Evolutionary conservation across 345 rosid genomes (phyloP), one percentile per base, ranked within the genome.

Genomic region (Acer campestre): DNA sequence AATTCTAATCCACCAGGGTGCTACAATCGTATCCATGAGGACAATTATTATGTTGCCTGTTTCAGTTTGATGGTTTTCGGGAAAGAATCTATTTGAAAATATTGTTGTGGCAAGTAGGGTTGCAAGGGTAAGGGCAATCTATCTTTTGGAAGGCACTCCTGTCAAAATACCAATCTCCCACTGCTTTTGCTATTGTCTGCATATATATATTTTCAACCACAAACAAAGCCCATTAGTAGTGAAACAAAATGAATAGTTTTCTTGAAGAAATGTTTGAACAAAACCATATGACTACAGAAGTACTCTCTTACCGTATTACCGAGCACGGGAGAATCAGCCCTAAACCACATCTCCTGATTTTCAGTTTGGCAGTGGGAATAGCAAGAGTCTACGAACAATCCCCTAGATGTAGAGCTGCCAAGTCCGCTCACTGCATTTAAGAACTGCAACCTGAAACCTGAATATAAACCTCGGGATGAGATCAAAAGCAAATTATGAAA

Each of bases 91-190:
- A 90, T 66, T 82, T 80, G 64, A 85, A 84, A 72, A 80, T 85
- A 31, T 82, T 73, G 82, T 83, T 90, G 80, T 77, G 93, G 85
- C 99, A 95, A 74, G 94, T 90, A 3, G 97, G 97, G 82, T 95
- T 92, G 93, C 99, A 95, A 64, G 99, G 99, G 79, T 92, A 95
- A 61, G 98, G 87, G 68, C 98, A 95, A 83, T 95, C 99, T 31
- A 93, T 88, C 90, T 85, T 90, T 64, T 86, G 92, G 85, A 90
- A 91, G n/a, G 80, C 79, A 49, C 4, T 86, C 67, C 95, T 82
- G 70, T 86, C 97, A 13, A 84, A 92, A 82, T 83, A 93, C 98
- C 98, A 95, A 78, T 93, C 97, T 83, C 96, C 98, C 29, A 92
- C 90, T 44, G 99, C 96, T 82, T 86, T 89, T 44, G 95, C 97